phyloP scores from a whole-genome alignment of 768 basidiomycete genomes.

The Naematelia aurantialba region DNA sequence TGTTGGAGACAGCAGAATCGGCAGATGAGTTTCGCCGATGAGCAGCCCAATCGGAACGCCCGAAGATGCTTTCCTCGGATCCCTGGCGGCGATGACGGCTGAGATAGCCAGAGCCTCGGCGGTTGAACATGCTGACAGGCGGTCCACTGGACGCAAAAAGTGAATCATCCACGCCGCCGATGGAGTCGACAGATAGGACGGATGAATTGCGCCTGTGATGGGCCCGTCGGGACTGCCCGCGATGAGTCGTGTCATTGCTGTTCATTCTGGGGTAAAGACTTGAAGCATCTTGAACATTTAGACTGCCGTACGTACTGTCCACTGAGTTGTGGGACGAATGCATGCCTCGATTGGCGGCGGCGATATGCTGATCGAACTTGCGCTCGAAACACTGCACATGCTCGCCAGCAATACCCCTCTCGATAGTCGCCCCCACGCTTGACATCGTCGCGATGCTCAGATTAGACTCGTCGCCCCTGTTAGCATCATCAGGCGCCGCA shows the following conservation, averaged over 20 bases:
- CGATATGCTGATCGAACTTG: slow-evolving; percentile 25
- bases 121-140: slow-evolving; percentile 29
- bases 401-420: slow-evolving; percentile 39
- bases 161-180: slow-evolving; percentile 14
- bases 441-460: slow-evolving; percentile 47
- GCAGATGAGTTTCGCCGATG: slow-evolving; percentile 34
- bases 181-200: slow-evolving; percentile 34
- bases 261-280: neutral
- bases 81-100: slow-evolving; percentile 32
- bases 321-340: slow-evolving; percentile 3
- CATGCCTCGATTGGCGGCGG: neutral
- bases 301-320: neutral
- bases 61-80: slow-evolving; percentile 23
- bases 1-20: slow-evolving; percentile 26
- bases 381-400: slow-evolving; percentile 47
- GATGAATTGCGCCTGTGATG: slow-evolving; percentile 41
- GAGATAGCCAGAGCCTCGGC: slow-evolving; percentile 26
- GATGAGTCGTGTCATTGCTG: slow-evolving; percentile 1
- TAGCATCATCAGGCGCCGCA: slow-evolving; percentile 9
- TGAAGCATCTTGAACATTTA: neutral
- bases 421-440: slow-evolving; percentile 42
- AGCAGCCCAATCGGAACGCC: slow-evolving; percentile 39
- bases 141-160: slow-evolving; percentile 17
- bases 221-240: slow-evolving; percentile 12
- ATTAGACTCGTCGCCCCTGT: slow-evolving; percentile 37